Base-by-base conservation (phyloP, 305 asterid species). In the Fraxinus ornus region DNA sequence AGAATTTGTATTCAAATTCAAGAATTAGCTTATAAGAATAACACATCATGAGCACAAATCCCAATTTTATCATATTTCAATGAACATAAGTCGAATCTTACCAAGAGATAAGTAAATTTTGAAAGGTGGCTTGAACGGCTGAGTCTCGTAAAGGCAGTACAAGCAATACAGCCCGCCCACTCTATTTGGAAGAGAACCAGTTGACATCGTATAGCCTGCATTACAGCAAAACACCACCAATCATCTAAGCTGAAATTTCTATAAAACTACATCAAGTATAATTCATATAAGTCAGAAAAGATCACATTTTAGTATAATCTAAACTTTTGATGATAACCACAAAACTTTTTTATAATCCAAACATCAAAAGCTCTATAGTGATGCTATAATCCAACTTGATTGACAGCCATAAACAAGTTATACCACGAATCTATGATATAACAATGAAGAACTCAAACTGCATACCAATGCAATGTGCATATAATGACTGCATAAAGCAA, bases 401-500 rank as follows among this genome's bases (percentile, higher is more conserved):
- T 70, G 68, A 78, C 74, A 36, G 70, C 62, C 80, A 39, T 26
- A 30, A 39, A 55, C 60, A 76, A n/a, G 36, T 47, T 79, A 76
- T 68, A 36, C 76, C 55, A 66, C 15, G 39, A 37, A 71, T 70
- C 76, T 33, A 28, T 3, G 0, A 68, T 28, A 13, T 21, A 62
- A 36, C 32, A 49, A 76, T 41, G 70, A 21, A 55, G 24, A 10
- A 74, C 57, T 36, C 35, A 66, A 73, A 73, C 76, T 19, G 84
- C 89, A 80, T 89, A 91, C 97, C 91, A 71, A 88, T 89, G 28
- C 88, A 84, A 86, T 95, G 94, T 32, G 94, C 95, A 88, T 90
- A 95, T 26, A 95, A 80, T 39, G 99, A 92, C 90, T 94, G 98
- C 96, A 93, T 88, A 86, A 95, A 95, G 91, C 89, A 88, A 81